Evolutionary conservation across 192 early-diverging fungal genomes (phyloP).

Genomic region (Diversispora epigaea): DNA sequence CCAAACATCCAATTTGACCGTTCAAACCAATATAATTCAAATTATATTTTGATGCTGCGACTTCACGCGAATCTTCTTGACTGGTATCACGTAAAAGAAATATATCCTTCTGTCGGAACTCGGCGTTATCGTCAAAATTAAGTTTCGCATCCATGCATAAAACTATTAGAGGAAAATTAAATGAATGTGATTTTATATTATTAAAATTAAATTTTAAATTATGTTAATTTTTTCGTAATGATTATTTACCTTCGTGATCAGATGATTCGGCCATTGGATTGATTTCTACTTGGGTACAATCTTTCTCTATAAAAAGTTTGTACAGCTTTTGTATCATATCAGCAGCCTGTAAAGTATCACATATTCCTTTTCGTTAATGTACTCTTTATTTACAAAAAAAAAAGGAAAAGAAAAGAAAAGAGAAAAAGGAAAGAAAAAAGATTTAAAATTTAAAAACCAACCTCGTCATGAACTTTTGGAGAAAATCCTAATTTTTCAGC

Average conservation of each 20-base stretch:
- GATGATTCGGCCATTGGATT: constrained; percentile 95
- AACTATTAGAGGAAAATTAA: constrained; percentile 46
- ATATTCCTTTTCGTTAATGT: too few species aligned
- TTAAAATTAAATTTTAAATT: constrained; percentile 14
- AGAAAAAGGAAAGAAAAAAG: neutral
- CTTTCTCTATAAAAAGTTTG: constrained; percentile 96
- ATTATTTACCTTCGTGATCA: constrained; percentile 67
- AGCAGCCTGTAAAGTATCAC: constrained; percentile 61
- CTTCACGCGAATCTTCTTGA: constrained; percentile 98
- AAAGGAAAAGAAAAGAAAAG: neutral
- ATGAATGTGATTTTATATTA: constrained; percentile 7
- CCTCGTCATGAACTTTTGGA: constrained; percentile 69
- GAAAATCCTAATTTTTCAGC: constrained; percentile 90
- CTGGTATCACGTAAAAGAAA: constrained; percentile 85
- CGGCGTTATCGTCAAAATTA: constrained; percentile 99
- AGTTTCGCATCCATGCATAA: constrained; percentile 99
- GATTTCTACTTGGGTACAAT: constrained; percentile 98
- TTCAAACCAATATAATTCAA: constrained; percentile 99
- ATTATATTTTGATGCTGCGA: constrained; percentile 93
- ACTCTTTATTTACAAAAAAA: neutral
- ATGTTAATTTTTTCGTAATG: neutral
- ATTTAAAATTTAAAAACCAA: constrained; percentile 12
- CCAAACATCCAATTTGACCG: constrained; percentile 95
- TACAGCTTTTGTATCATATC: constrained; percentile 90
- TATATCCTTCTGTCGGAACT: constrained; percentile 92